Base-by-base conservation (phyloP, 345 rosid species). In the Nasturtium officinale region DNA sequence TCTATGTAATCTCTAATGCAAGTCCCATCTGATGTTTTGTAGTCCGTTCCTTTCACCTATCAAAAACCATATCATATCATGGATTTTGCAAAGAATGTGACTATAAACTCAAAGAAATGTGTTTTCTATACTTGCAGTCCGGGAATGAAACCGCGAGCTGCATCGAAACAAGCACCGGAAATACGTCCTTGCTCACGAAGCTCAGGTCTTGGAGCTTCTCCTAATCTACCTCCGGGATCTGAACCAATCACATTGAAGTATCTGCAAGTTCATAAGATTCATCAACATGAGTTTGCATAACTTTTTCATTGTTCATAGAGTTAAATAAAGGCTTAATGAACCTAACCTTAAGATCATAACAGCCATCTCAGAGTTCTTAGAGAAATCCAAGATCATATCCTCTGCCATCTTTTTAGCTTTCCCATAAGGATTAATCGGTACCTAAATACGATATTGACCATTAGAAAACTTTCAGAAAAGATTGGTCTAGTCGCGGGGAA, bases 321-420 rank as follows among this genome's bases (percentile, higher is more conserved):
- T 53, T 9, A 40, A 68, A 3, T 25, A 43, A 42, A n/a, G 2
- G 28, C 17, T 40, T 21, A 7, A 43, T 23, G 23, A 56, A 48
- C 42, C 46, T 21, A 77, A 95, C 99, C 99, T 84, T 45, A 95
- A 78, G 73, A 95, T 89, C 99, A 95, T 92, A 79, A 95, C 87
- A 1, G 97, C 99, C 92, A 91, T 91, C 58, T 89, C 84, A 35
- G 96, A 86, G 75, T 83, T 90, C 79, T 86, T 95, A 1, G 97
- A 95, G 77, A 90, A 95, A 73, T 95, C 99, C 66, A 91, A 83
- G 60, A 95, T 91, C 68, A 91, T 87, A 80, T 91, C 99, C 77
- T 95, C 99, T 3, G 99, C 91, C 99, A 95, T 95, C 83, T 91
- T 95, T 80, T 95, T 95, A 48, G 99, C 99, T 85, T 91, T 95